Conservation (phyloP, 371 early-diverging fungal species). For the Ordospora colligata region DNA sequence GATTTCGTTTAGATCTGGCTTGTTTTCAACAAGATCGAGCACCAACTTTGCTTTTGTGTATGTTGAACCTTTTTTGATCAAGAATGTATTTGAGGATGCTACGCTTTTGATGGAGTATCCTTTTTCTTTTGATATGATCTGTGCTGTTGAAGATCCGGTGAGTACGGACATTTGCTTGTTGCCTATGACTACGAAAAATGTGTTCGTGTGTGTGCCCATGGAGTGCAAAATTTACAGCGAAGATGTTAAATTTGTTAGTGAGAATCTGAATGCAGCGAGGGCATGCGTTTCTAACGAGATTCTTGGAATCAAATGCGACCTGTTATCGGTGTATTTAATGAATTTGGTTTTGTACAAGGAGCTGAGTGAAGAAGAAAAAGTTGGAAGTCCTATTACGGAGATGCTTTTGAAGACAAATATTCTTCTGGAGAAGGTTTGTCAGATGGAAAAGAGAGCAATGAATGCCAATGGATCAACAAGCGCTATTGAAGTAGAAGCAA, state of each 20-base stretch:
- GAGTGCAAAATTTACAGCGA: neutral
- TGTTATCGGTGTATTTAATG: slow-evolving; percentile 5
- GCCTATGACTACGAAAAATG: neutral
- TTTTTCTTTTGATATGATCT: neutral
- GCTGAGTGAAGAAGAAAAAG: neutral
- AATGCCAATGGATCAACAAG: too few relatives aligned
- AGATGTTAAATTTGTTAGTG: neutral
- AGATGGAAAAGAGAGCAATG: neutral
- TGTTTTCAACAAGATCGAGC: slow-evolving; percentile 7
- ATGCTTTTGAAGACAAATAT: neutral
- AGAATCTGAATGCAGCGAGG: neutral
- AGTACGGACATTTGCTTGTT: neutral
- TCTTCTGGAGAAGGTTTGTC: slow-evolving; percentile 8
- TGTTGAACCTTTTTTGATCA: neutral
- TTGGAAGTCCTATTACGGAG: neutral
- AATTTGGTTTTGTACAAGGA: slow-evolving; percentile 3
- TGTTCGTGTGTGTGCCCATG: neutral
- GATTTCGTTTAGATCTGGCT: neutral
- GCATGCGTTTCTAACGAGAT: neutral
- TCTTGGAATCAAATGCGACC: neutral
- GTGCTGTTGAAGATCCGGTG: neutral
- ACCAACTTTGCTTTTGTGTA: neutral
- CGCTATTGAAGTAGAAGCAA: too few relatives aligned
- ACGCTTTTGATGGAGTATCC: neutral
- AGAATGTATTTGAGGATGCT: slow-evolving; percentile 1